Evolutionary conservation across 345 rosid genomes (phyloP).

Genomic region (Iberis pinnata): DNA sequence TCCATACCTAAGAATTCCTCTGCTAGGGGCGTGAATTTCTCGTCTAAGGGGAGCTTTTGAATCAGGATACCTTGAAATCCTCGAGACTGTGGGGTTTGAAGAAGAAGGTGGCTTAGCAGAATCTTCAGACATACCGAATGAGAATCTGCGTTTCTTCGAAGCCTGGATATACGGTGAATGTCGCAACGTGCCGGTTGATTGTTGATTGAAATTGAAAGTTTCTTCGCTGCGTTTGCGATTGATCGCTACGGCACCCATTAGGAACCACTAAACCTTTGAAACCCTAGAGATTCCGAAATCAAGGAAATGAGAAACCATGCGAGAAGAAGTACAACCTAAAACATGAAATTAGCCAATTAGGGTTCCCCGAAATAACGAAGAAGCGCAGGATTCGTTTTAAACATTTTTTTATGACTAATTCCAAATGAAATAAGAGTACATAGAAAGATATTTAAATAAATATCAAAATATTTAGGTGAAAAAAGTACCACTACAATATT

Average conservation of each 20-base stretch:
- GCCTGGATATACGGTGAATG: slow-evolving; percentile 39
- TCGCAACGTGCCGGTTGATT: slow-evolving; percentile 15
- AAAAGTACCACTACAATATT: too few relatives aligned
- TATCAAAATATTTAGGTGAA: too few relatives aligned
- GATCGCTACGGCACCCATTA: slow-evolving; percentile 64
- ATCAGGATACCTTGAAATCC: slow-evolving; percentile 69
- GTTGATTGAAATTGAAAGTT: slow-evolving; percentile 29
- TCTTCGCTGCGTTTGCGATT: slow-evolving; percentile 61
- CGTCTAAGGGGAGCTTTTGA: slow-evolving; percentile 41
- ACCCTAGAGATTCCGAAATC: too few relatives aligned
- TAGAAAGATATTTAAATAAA: too few relatives aligned
- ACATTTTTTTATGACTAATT: too few relatives aligned
- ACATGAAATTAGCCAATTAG: too few relatives aligned
- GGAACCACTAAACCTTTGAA: background rate
- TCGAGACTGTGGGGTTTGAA: slow-evolving; percentile 38
- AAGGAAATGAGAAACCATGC: too few relatives aligned
- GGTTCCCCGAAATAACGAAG: too few relatives aligned
- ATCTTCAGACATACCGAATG: slow-evolving; percentile 29
- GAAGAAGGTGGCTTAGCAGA: slow-evolving; percentile 30
- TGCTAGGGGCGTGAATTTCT: slow-evolving; percentile 76
- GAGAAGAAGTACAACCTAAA: too few relatives aligned
- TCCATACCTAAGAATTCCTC: slow-evolving; percentile 50
- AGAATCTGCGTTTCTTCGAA: slow-evolving; percentile 56
- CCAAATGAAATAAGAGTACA: too few relatives aligned
- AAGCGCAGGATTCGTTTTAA: too few relatives aligned